These are phyloP conservation scores for Cercospora sp. DNA, from an alignment of 2,329 filamentous ascomycete genomes.

Conservation along the genomic window DNA sequence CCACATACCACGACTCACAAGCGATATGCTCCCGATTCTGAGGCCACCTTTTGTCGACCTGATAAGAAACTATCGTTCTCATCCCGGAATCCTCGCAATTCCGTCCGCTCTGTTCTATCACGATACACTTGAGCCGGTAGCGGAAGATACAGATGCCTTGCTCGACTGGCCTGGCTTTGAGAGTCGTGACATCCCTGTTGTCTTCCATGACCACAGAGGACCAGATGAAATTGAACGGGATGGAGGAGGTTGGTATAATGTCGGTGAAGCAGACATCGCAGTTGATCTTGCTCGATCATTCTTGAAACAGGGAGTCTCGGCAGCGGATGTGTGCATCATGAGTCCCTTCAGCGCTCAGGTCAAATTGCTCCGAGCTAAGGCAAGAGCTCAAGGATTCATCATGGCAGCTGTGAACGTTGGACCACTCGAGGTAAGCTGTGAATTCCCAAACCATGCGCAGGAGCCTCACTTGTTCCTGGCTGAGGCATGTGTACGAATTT, in stretches of 20 bases:
- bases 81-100: constrained; percentile 31
- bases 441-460: neutral
- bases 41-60: constrained; percentile 32
- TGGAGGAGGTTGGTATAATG: constrained; percentile 34
- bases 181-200: constrained; percentile 25
- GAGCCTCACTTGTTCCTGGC: neutral
- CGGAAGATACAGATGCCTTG: constrained; percentile 22
- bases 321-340: constrained; percentile 33
- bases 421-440: constrained; percentile 24
- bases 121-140: constrained; percentile 32
- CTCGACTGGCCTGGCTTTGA: constrained; percentile 28
- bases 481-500: neutral
- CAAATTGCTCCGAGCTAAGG: constrained; percentile 24
- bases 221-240: constrained; percentile 33
- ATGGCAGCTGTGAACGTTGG: constrained; percentile 28
- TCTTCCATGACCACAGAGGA: constrained; percentile 26
- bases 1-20: constrained; percentile 27
- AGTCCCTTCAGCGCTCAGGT: constrained; percentile 34
- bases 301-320: constrained; percentile 16
- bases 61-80: constrained; percentile 34
- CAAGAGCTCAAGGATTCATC: constrained; percentile 8
- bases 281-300: constrained; percentile 26
- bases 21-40: constrained; percentile 31
- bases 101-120: constrained; percentile 33
- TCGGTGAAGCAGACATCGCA: constrained; percentile 27